Percentiles rank a stretch among this genome's conserved stretches.
Evolutionary conservation across 2,329 filamentous ascomycete genomes (phyloP).

Genomic region (Alternaria novae-zelandiae): DNA sequence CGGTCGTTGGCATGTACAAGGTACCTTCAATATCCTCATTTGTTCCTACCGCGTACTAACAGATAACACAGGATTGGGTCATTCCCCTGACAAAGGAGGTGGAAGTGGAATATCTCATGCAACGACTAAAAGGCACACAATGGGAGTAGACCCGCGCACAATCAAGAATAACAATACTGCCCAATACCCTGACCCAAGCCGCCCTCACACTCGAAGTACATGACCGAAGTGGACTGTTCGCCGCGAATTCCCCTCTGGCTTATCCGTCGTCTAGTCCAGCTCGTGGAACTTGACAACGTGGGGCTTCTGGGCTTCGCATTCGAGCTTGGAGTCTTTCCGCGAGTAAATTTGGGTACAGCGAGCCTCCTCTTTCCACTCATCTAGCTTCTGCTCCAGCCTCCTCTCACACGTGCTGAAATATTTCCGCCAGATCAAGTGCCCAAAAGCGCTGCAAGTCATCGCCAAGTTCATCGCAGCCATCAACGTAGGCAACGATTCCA

Average conservation of each 20-base stretch:
- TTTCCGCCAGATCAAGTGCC: not conserved
- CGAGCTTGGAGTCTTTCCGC: not conserved
- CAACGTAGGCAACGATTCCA: not conserved
- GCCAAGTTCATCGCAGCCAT: not conserved
- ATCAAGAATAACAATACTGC: not conserved
- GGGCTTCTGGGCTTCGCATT: not conserved
- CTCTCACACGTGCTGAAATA: not conserved
- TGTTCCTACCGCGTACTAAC: not conserved
- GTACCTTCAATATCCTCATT: constrained; percentile 8
- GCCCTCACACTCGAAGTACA: not conserved
- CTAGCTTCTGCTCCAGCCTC: not conserved
- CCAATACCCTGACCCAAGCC: not conserved
- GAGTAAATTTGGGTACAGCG: not conserved
- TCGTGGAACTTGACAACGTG: not conserved
- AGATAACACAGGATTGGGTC: constrained; percentile 69
- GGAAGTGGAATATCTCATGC: constrained; percentile 98
- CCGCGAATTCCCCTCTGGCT: not conserved
- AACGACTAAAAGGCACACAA: constrained; percentile 70
- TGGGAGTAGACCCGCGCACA: constrained; percentile 49
- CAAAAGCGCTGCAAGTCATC: not conserved
- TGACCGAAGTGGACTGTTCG: not conserved
- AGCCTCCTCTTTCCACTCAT: not conserved
- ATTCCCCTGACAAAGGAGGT: constrained; percentile 98
- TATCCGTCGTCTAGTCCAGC: not conserved
- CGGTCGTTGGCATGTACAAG: constrained; percentile 56